Base-by-base conservation (phyloP, 345 rosid species). In the Eucalyptus shirleyi region DNA sequence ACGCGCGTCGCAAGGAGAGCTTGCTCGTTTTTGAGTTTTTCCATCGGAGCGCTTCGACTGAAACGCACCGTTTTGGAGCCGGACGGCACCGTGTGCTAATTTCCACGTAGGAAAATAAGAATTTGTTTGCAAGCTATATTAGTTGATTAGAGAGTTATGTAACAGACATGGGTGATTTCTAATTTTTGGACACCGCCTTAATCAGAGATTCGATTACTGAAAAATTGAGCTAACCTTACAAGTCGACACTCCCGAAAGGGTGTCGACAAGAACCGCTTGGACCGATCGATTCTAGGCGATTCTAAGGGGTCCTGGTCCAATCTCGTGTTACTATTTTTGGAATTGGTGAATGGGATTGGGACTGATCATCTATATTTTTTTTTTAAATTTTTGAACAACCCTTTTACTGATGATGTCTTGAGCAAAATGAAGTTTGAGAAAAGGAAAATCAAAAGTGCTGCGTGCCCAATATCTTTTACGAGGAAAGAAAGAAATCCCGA, bases 401-500 rank as follows among this genome's bases (percentile, higher is more conserved):
- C 5, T 19, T 8, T 19, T 53, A 19, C 0, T 19, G 2, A 53
- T 53, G 59, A 21, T 53, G 26, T 53, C 11, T 21, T 1, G 1
- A 53, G 26, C 59, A 21, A 53, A 53, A 21, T 53, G 59, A 53
- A 4, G 26, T 19, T 53, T 21, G 26, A 53, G 1, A 21, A 53
- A 53, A 53, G 26, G 26, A 21, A 21, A 53, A 53, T 53, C 26
- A 1, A 53, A 21, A 53, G 59, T 53, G 59, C 0, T 21, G 2
- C 26, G 0, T 19, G 11, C 11, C 5, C 2, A 53, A 53, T 53
- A 53, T 21, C 26, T 21, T 53, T 19, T 53, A 19, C 1, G 0
- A 0, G 26, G 11, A 21, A 53, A 1, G 26, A 53, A 53, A 53
- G 5, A 53, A 53, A 21, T 53, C 11, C 0, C 0, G 0, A 0